Conservation (phyloP, 2,329 filamentous ascomycete species). For the Zymoseptoria crescenta region DNA sequence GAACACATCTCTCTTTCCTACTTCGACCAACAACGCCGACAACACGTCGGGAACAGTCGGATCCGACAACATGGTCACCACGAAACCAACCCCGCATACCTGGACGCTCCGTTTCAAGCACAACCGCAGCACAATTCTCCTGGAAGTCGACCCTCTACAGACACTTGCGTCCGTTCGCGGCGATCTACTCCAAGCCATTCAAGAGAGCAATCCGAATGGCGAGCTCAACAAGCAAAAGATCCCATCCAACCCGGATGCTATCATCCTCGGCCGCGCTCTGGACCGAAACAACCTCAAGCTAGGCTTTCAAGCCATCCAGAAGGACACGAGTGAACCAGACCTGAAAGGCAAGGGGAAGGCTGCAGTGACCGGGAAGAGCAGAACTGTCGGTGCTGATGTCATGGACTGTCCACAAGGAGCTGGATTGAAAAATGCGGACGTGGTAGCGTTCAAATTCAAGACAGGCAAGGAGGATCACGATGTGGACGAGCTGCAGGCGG, state of each 20-base stretch:
- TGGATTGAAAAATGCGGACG: slow-evolving; percentile 27
- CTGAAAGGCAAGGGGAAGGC: slow-evolving; percentile 35
- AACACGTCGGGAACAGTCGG: background rate
- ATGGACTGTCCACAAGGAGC: slow-evolving; percentile 31
- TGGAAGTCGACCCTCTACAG: slow-evolving; percentile 39
- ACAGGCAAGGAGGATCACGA: slow-evolving; percentile 13
- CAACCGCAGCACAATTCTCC: slow-evolving; percentile 38
- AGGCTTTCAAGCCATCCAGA: slow-evolving; percentile 34
- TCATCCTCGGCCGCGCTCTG: slow-evolving; percentile 35
- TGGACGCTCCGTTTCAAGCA: slow-evolving; percentile 42
- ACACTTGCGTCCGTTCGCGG: slow-evolving; percentile 35
- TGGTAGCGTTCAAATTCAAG: slow-evolving; percentile 31
- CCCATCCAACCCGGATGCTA: slow-evolving; percentile 32
- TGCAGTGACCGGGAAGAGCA: slow-evolving; percentile 12
- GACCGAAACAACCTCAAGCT: slow-evolving; percentile 34
- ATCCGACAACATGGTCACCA: slow-evolving; percentile 6
- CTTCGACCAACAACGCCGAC: background rate
- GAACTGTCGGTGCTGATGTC: slow-evolving; percentile 28
- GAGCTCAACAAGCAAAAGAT: slow-evolving; percentile 30
- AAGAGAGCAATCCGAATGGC: slow-evolving; percentile 32
- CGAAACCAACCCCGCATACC: slow-evolving; percentile 24
- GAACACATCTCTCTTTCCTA: background rate
- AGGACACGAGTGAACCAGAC: slow-evolving; percentile 17
- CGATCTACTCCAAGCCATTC: slow-evolving; percentile 35
- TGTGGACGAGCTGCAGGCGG: slow-evolving; percentile 8